phyloP scores from a whole-genome alignment of 2,329 filamentous ascomycete genomes.

The Triangularia setosa region DNA sequence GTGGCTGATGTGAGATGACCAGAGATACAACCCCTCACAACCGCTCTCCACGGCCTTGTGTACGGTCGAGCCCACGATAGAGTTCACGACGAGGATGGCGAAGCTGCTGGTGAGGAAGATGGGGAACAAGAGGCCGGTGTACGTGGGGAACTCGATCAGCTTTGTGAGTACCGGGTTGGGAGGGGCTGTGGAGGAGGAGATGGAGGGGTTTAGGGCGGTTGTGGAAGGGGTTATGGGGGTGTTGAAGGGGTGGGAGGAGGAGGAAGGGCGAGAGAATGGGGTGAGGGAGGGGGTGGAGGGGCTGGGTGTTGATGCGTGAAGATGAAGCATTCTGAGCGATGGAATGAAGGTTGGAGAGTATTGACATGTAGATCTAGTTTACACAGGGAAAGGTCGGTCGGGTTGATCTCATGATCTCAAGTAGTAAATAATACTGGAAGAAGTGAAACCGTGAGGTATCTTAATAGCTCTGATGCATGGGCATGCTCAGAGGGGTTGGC shows the following conservation, averaged over 20 bases:
- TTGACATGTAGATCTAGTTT: too few relatives aligned
- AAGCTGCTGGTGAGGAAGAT: conserved; percentile 75
- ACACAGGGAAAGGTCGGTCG: too few relatives aligned
- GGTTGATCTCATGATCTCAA: too few relatives aligned
- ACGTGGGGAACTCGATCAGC: conserved; percentile 84
- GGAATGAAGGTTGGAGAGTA: too few relatives aligned
- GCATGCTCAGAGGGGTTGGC: too few relatives aligned
- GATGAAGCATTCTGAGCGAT: too few relatives aligned
- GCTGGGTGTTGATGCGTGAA: not conserved
- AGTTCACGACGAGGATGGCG: conserved; percentile 82
- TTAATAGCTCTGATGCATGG: too few relatives aligned
- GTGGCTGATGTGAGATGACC: too few relatives aligned
- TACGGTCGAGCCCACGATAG: conserved; percentile 68
- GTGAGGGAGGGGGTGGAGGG: not conserved
- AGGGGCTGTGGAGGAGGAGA: conserved; percentile 85
- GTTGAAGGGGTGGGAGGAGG: conserved; percentile 31
- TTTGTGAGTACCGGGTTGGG: conserved; percentile 70
- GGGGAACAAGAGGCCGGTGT: conserved; percentile 61
- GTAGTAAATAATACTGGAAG: too few relatives aligned
- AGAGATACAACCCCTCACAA: conserved; percentile 54
- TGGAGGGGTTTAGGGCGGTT: conserved; percentile 77
- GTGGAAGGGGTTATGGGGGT: conserved; percentile 64
- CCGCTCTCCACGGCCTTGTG: conserved; percentile 77
- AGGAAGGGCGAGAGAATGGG: not conserved
- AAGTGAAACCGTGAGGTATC: too few relatives aligned